These are phyloP conservation scores for Globisporangium alternatum DNA, from an alignment of 352 stramenopile species.

Conservation along the genomic window DNA sequence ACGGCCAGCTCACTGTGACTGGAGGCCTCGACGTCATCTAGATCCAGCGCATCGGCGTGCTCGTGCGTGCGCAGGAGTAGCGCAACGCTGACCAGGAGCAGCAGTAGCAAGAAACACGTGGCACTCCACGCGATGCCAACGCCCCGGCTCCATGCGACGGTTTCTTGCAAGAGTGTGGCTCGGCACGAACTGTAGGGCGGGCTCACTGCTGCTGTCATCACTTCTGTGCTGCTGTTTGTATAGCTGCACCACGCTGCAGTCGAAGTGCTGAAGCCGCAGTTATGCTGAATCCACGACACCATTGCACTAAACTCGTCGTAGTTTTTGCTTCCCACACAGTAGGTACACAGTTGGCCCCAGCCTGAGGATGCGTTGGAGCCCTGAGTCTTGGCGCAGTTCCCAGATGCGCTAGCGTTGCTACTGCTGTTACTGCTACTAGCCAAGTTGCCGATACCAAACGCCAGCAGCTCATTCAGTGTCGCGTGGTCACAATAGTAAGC, in stretches of 20 bases:
- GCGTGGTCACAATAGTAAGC: constrained; percentile 15
- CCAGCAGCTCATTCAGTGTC: constrained; percentile 15
- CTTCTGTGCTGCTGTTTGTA: neutral
- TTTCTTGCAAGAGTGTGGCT: constrained; percentile 1
- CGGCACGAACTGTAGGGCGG: constrained; percentile 15
- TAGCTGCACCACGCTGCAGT: constrained; percentile 8
- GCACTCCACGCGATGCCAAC: constrained; percentile 13
- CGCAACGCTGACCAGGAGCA: constrained; percentile 7
- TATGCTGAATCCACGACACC: neutral
- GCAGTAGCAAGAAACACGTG: constrained; percentile 10
- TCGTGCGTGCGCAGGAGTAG: constrained; percentile 7
- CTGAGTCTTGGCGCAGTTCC: neutral
- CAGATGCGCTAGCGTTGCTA: neutral
- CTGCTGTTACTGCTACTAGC: neutral
- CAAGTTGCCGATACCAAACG: constrained; percentile 1
- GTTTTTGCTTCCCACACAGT: neutral
- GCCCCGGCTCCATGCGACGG: constrained; percentile 8
- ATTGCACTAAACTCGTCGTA: constrained; percentile 5
- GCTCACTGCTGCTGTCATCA: neutral
- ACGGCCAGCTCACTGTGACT: constrained; percentile 12
- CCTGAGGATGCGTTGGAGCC: neutral
- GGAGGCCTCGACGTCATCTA: constrained; percentile 16
- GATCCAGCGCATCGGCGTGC: constrained; percentile 10
- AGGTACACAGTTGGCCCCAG: constrained; percentile 10
- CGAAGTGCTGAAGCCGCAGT: constrained; percentile 10